Evolutionary conservation across 169 alveolate genomes (phyloP).

Genomic region (Amoebophrya sp.): DNA sequence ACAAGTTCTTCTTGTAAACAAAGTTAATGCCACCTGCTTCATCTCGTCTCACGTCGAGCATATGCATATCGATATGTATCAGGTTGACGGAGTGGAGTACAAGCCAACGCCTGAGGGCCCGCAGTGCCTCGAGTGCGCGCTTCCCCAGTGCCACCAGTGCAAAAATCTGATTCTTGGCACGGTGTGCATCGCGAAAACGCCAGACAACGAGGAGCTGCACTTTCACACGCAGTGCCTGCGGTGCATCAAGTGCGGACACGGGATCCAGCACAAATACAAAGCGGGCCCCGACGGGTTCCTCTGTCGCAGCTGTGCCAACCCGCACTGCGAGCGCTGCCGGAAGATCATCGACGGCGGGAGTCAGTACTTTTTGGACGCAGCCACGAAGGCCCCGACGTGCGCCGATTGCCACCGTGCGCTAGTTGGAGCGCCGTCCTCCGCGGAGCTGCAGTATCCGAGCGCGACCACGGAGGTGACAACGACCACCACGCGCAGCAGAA

Average conservation of each 20-base stretch:
- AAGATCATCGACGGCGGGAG: slow-evolving; percentile 10
- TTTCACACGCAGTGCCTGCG: slow-evolving; percentile 2
- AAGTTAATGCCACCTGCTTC: neutral
- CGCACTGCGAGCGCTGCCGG: neutral
- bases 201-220: neutral
- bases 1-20: neutral
- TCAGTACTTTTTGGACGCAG: neutral
- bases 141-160: slow-evolving; percentile 12
- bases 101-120: neutral
- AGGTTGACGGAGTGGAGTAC: neutral
- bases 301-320: neutral
- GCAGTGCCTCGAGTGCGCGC: slow-evolving; percentile 2
- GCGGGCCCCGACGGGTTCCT: neutral
- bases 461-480: no score
- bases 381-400: neutral
- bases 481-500: no score
- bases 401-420: neutral
- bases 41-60: neutral
- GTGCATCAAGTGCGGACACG: neutral
- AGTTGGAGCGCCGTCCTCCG: no score
- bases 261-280: neutral
- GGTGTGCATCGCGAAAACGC: slow-evolving; percentile 19
- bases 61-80: neutral
- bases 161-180: neutral
- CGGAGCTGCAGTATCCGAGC: no score